A percentile compares a stretch with the other conserved stretches of the same genome.
These are phyloP conservation scores for Cryphonectria japonica DNA, from an alignment of 2,329 filamentous ascomycete genomes.

Conservation along the genomic window DNA sequence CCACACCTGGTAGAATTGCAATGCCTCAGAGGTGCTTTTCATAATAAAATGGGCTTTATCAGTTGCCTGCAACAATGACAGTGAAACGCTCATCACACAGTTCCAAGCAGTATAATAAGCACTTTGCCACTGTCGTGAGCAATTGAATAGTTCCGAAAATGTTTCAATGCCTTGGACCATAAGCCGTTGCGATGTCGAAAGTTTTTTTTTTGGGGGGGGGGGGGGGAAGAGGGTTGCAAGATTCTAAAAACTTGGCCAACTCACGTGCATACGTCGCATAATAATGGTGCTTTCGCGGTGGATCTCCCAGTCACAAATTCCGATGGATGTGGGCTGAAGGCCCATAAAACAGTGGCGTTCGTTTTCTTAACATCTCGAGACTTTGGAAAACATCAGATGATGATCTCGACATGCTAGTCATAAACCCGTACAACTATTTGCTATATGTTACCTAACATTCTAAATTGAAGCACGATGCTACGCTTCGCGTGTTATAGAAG, in stretches of 20 bases:
- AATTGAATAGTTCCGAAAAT: neutral
- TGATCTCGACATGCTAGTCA: conserved; percentile 22
- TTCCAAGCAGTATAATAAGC: no score
- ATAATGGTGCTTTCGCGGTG: neutral
- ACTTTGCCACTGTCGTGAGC: no score
- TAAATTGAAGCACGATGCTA: neutral
- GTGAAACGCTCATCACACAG: no score
- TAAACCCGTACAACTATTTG: neutral
- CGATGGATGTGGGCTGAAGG: neutral
- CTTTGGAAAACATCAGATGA: conserved; percentile 20
- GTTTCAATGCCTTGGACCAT: neutral
- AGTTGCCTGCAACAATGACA: no score
- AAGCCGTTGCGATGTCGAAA: neutral
- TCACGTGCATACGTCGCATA: neutral
- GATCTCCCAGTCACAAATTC: neutral
- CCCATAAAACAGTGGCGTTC: neutral
- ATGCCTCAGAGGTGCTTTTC: no score
- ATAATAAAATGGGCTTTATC: no score
- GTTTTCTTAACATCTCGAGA: conserved; percentile 19
- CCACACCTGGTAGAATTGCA: no score
- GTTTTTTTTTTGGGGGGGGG: neutral
- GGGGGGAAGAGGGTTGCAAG: neutral
- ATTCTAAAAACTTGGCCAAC: neutral
- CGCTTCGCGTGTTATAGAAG: conserved; percentile 1
- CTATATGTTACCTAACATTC: neutral